Conservation (phyloP, 2,329 filamentous ascomycete genomes). For the Apiospora arundinis region DNA sequence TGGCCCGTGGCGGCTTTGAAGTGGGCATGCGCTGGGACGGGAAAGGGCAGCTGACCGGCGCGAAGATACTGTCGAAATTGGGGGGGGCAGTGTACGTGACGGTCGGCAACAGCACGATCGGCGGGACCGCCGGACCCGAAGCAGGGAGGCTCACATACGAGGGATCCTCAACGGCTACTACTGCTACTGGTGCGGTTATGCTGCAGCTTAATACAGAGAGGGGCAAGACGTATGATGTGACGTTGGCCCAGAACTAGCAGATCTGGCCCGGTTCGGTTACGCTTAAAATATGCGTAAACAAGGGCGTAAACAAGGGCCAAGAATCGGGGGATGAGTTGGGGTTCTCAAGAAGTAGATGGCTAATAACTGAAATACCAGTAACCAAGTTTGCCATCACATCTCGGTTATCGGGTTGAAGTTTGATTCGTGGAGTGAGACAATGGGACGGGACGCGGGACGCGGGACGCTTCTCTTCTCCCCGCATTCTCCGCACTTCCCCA, state of each 20-base stretch:
- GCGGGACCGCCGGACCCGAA: neutral
- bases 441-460: neutral
- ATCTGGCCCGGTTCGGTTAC: neutral
- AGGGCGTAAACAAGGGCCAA: neutral
- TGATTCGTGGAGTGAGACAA: slow-evolving; percentile 7
- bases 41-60: neutral
- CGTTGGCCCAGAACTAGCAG: slow-evolving; percentile 6
- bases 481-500: slow-evolving; percentile 18
- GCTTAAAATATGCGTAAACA: neutral
- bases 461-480: neutral
- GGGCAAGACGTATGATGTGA: slow-evolving; percentile 5
- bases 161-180: neutral
- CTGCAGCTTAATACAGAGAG: neutral
- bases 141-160: neutral
- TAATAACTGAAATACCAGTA: neutral
- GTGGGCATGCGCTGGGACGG: slow-evolving; percentile 25
- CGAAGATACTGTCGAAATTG: neutral
- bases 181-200: slow-evolving; percentile 3
- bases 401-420: neutral
- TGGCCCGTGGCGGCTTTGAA: slow-evolving; percentile 27
- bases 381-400: neutral
- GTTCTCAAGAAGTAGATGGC: neutral
- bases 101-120: neutral
- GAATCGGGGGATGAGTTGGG: neutral
- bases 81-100: neutral